These are phyloP conservation scores for Halteria grandinella DNA, from an alignment of 73 alveolate species.

Conservation along the genomic window DNA sequence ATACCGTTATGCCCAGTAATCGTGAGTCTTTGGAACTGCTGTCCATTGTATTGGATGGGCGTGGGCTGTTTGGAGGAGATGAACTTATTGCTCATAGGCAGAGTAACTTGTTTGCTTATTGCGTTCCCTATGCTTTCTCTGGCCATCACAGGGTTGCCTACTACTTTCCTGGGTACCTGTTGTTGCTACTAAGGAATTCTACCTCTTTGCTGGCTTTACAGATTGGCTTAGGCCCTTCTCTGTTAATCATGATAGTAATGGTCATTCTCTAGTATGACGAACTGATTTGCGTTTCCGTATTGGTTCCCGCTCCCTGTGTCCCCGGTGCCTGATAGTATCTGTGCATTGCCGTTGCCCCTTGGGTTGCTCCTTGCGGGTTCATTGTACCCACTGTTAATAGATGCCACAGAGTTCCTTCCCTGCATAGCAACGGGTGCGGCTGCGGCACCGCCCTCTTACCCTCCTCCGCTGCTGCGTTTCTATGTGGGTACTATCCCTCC, in stretches of 20 bases:
- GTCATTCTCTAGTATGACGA: too few species aligned
- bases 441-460: constrained; percentile 3
- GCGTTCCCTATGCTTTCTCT: constrained; percentile 38
- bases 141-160: background rate
- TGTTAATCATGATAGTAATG: too few species aligned
- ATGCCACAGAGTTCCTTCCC: background rate
- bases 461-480: background rate
- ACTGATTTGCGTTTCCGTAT: too few species aligned
- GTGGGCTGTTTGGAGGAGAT: constrained; percentile 14
- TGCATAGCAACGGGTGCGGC: background rate
- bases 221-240: too few species aligned
- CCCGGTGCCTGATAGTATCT: too few species aligned
- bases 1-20: constrained; percentile 5
- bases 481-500: background rate
- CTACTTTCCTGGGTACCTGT: background rate
- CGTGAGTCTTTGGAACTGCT: background rate
- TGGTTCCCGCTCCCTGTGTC: too few species aligned
- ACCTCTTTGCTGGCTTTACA: too few species aligned
- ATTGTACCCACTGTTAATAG: background rate
- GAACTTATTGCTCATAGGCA: background rate
- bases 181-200: too few species aligned
- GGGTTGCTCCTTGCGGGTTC: too few species aligned
- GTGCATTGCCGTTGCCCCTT: too few species aligned
- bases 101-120: constrained; percentile 21
- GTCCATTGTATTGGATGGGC: constrained; percentile 4